Evolutionary conservation across 495 filamentous ascomycete species (phyloP), one percentile per base, ranked within the genome.

Genomic region (Viridothelium virens): DNA sequence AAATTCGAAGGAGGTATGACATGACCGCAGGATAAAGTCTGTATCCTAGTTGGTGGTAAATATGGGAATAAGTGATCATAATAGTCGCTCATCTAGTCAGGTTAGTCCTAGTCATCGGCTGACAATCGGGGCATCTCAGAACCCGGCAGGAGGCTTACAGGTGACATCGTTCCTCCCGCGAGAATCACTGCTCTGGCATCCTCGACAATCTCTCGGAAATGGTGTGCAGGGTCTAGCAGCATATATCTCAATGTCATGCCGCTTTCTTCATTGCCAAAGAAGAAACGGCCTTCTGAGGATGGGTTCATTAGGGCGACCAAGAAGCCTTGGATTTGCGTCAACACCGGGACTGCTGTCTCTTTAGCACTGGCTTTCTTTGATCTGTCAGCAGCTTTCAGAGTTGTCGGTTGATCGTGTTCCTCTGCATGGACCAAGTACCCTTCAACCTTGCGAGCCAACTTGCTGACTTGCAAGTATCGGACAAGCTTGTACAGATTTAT

Each of bases 151-250:
- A 62, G 9, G 2, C 48, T 59, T 59, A 59, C 53, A 59, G 95
- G 94, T 46, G 92, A 95, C 95, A 98, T 98, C 9, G 94, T 98
- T 2, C 94, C 94, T 63, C 94, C 94, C 12, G 91, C 95, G 16
- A 98, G 78, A 61, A 98, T 90, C 2, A 97, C 91, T 2, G 94
- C 89, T 62, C 91, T 81, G 7, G 93, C 91, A 70, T 91, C 86
- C 59, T 90, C 86, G 0, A 94, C 91, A 71, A 97, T 88, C 47
- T 91, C 88, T 25, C 87, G 87, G 76, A 98, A 98, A 70, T 95
- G 89, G 73, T 92, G 85, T 1, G 91, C 91, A 25, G 94, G 95
- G 66, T 96, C 92, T n/a, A 98, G 85, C 14, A 97, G 85, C 74
- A 95, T 88, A 72, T 97, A 98, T 53, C 86, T 90, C 61, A 97